phyloP scores from a whole-genome alignment of 805 yeast genomes.

The Ogataea methanolica region DNA sequence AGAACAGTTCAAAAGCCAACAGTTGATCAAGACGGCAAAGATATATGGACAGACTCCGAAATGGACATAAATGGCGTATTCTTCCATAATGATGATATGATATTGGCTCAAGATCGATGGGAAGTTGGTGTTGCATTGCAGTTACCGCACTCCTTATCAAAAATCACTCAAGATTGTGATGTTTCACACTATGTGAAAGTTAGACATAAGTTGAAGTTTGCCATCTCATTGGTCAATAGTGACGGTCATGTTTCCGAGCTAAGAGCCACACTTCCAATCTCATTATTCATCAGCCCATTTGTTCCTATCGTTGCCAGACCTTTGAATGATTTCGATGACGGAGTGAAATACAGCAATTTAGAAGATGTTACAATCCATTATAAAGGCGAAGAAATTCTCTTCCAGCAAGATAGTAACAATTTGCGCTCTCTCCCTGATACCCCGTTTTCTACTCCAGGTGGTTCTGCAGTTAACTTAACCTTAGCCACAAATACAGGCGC shows the following conservation, averaged over 20 bases:
- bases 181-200: slow-evolving; percentile 68
- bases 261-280: slow-evolving; percentile 83
- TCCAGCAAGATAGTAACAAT: slow-evolving; percentile 16
- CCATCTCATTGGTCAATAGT: slow-evolving; percentile 72
- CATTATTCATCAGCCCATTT: slow-evolving; percentile 54
- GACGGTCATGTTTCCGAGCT: slow-evolving; percentile 93
- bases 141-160: slow-evolving; percentile 68
- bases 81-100: slow-evolving; percentile 26
- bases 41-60: slow-evolving; percentile 34
- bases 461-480: not conserved
- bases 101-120: slow-evolving; percentile 62
- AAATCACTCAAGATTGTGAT: slow-evolving; percentile 85
- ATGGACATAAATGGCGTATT: slow-evolving; percentile 35
- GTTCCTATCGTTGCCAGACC: slow-evolving; percentile 59
- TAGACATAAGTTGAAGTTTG: slow-evolving; percentile 82
- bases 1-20: slow-evolving; percentile 41
- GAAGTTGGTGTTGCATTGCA: slow-evolving; percentile 55
- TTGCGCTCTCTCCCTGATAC: slow-evolving; percentile 7
- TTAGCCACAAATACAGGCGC: not conserved
- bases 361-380: slow-evolving; percentile 26
- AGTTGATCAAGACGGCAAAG: slow-evolving; percentile 35
- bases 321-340: slow-evolving; percentile 25
- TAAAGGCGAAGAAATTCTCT: slow-evolving; percentile 25
- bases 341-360: slow-evolving; percentile 10
- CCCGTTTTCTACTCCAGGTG: not conserved